These are phyloP conservation scores for Trichoderma aggressivum DNA, from an alignment of 2,329 filamentous ascomycete species.

Conservation along the genomic window DNA sequence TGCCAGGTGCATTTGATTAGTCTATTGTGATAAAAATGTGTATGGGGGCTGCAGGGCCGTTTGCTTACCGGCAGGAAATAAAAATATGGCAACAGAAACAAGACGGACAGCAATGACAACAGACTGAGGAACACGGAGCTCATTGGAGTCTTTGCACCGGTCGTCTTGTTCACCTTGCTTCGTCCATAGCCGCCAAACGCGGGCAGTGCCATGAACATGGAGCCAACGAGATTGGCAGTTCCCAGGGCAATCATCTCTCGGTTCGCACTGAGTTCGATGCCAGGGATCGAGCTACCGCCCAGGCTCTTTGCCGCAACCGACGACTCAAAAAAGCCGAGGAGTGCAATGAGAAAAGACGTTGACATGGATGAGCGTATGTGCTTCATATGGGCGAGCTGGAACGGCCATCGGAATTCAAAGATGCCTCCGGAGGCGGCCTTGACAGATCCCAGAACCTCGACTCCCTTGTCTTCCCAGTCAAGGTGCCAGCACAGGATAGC, in stretches of 20 bases:
- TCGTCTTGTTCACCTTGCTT: constrained; percentile 91
- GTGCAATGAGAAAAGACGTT: constrained; percentile 86
- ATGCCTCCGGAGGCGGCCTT: constrained; percentile 66
- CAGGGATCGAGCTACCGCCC: constrained; percentile 65
- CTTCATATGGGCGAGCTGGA: constrained; percentile 69
- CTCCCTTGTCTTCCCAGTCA: constrained; percentile 73
- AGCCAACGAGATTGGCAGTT: constrained; percentile 83
- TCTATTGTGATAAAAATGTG: neutral
- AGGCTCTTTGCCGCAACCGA: constrained; percentile 93
- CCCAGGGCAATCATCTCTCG: constrained; percentile 90
- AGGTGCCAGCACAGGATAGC: constrained; percentile 75
- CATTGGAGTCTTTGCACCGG: constrained; percentile 90
- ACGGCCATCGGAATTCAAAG: constrained; percentile 85
- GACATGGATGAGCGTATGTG: constrained; percentile 84
- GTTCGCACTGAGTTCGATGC: constrained; percentile 83
- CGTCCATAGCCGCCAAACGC: constrained; percentile 94
- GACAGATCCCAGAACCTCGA: constrained; percentile 80
- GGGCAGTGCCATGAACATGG: constrained; percentile 87
- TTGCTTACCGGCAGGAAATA: constrained; percentile 86
- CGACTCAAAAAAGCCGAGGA: constrained; percentile 98
- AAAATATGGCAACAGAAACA: constrained; percentile 84
- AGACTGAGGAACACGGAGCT: constrained; percentile 82
- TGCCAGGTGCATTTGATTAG: constrained; percentile 32
- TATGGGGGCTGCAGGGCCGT: neutral
- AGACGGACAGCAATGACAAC: constrained; percentile 75